These are phyloP conservation scores for Sugiyamaella qingdaonensis DNA, from an alignment of 805 yeast species.

Conservation along the genomic window DNA sequence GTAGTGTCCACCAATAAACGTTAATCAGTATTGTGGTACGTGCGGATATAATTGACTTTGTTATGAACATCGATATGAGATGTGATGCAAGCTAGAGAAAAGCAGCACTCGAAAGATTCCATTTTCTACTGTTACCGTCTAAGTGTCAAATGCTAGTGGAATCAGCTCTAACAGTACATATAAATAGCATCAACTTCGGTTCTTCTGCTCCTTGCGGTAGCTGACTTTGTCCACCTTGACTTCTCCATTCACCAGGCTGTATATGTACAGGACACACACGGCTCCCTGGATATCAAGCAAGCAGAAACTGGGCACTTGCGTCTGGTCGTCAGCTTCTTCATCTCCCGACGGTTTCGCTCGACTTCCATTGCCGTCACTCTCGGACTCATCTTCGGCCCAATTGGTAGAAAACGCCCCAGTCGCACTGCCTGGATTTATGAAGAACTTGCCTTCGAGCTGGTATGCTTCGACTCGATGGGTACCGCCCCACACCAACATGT, in stretches of 20 bases:
- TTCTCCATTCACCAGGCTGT: slow-evolving; percentile 73
- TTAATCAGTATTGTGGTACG: no score
- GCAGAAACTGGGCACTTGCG: slow-evolving; percentile 70
- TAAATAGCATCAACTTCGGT: background rate
- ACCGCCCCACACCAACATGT: slow-evolving; percentile 88
- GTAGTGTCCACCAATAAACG: no score
- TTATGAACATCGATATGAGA: no score
- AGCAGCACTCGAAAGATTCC: no score
- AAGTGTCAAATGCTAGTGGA: background rate
- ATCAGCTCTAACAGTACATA: background rate
- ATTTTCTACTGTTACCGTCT: no score
- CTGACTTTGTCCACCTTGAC: slow-evolving; percentile 87
- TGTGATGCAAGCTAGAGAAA: no score
- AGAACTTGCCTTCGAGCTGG: slow-evolving; percentile 85
- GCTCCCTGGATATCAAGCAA: slow-evolving; percentile 79
- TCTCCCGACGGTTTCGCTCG: background rate
- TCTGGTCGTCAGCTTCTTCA: slow-evolving; percentile 5
- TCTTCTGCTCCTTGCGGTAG: slow-evolving; percentile 47
- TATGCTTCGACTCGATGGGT: slow-evolving; percentile 91
- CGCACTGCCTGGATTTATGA: slow-evolving; percentile 95
- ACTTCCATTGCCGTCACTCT: background rate
- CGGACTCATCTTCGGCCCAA: slow-evolving; percentile 35
- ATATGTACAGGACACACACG: slow-evolving; percentile 76
- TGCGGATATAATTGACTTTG: no score
- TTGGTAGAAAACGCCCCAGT: slow-evolving; percentile 82